Evolutionary conservation across 768 basidiomycete species (phyloP).

Genomic region (Kwoniella dendrophila): DNA sequence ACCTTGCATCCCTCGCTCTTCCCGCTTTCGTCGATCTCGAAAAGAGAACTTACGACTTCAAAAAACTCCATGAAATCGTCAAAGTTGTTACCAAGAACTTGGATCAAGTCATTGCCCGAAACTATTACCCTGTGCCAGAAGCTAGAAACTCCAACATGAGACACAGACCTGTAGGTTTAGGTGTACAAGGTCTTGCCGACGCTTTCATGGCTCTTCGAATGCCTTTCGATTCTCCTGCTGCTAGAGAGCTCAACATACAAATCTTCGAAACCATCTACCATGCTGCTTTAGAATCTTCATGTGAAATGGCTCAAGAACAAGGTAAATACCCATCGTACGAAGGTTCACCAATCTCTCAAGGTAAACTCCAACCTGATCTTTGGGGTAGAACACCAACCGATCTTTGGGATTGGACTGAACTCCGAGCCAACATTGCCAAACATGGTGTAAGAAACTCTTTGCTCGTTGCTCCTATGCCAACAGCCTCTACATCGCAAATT

Average conservation of each 20-base stretch:
- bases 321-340: conserved; percentile 86
- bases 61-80: conserved; percentile 87
- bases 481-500: conserved; percentile 97
- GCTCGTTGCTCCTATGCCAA: conserved; percentile 95
- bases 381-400: conserved; percentile 88
- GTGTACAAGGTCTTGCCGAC: conserved; percentile 97
- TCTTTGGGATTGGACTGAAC: conserved; percentile 88
- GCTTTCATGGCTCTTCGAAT: conserved; percentile 95
- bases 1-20: conserved; percentile 93
- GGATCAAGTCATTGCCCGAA: conserved; percentile 64
- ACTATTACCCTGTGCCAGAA: conserved; percentile 92
- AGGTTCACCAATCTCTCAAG: conserved; percentile 86
- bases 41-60: conserved; percentile 75
- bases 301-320: conserved; percentile 75
- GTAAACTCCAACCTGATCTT: conserved; percentile 88
- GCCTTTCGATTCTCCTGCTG: conserved; percentile 89
- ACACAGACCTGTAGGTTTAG: conserved; percentile 94
- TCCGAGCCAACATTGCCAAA: conserved; percentile 82
- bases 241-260: conserved; percentile 84
- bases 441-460: conserved; percentile 87
- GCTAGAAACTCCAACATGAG: conserved; percentile 92
- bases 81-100: conserved; percentile 93
- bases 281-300: conserved; percentile 84
- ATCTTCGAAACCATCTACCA: conserved; percentile 99
- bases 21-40: conserved; percentile 84